These are phyloP conservation scores for Colletotrichum agaves DNA, from an alignment of 2,329 filamentous ascomycete species.

Conservation along the genomic window DNA sequence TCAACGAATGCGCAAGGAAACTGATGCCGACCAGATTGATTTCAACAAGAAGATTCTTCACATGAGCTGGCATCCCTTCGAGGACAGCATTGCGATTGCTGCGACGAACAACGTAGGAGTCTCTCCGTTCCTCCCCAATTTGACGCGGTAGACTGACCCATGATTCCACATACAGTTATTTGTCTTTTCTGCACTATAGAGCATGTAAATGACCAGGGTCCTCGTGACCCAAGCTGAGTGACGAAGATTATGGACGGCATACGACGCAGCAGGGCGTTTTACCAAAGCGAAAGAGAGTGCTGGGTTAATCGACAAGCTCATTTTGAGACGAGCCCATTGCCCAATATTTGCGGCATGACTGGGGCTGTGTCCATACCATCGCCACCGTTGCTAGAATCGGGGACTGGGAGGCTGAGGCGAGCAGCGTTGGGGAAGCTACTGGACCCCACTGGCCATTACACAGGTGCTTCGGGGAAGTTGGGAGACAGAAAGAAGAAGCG, in stretches of 20 bases:
- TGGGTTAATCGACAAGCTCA: neutral
- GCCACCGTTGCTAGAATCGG: slow-evolving; percentile 9
- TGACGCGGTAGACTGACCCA: neutral
- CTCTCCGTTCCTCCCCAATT: neutral
- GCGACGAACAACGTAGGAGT: slow-evolving; percentile 96
- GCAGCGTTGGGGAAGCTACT: slow-evolving; percentile 14
- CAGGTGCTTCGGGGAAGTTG: slow-evolving; percentile 15
- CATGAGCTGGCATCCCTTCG: slow-evolving; percentile 99
- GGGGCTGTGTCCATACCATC: slow-evolving; percentile 3
- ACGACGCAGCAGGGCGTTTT: slow-evolving; percentile 11
- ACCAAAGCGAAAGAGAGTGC: neutral
- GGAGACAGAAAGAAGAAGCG: neutral
- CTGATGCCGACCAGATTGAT: slow-evolving; percentile 98
- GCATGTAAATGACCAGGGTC: neutral
- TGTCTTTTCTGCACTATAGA: slow-evolving; percentile 80
- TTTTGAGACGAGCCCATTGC: slow-evolving; percentile 2
- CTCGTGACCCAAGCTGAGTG: neutral
- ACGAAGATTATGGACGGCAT: slow-evolving; percentile 1
- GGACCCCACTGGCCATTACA: slow-evolving; percentile 14
- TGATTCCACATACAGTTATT: slow-evolving; percentile 65
- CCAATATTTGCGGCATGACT: neutral
- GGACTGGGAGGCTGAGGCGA: slow-evolving; percentile 8
- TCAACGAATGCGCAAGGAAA: slow-evolving; percentile 98
- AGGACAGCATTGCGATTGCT: slow-evolving; percentile 99
- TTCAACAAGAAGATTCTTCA: slow-evolving; percentile 99